phyloP scores from a whole-genome alignment of 1,284 basidiomycete species.

The Cutaneotrichosporon mucoides region DNA sequence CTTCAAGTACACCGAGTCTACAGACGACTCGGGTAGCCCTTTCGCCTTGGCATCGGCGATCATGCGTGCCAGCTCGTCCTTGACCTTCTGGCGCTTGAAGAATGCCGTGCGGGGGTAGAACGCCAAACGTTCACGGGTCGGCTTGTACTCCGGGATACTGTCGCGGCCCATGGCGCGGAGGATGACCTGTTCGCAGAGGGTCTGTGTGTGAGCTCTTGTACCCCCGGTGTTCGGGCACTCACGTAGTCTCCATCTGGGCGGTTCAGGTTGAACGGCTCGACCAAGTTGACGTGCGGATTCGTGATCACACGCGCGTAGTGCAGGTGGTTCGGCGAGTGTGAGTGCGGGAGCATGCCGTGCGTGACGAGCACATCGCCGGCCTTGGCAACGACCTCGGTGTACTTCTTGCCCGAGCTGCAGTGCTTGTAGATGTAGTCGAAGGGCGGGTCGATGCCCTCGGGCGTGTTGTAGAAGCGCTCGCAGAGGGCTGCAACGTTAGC shows the following conservation, averaged over 20 bases:
- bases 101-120: conserved; percentile 30
- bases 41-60: conserved; percentile 20
- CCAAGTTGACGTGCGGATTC: conserved; percentile 34
- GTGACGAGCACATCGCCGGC: conserved; percentile 33
- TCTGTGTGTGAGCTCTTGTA: conserved; percentile 17
- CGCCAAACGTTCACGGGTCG: conserved; percentile 20
- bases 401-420: conserved; percentile 15
- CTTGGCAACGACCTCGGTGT: conserved; percentile 23
- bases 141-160: conserved; percentile 29
- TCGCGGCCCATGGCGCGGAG: conserved; percentile 27
- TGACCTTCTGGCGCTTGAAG: conserved; percentile 26
- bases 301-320: conserved; percentile 34
- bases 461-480: conserved; percentile 26
- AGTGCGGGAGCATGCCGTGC: conserved; percentile 33
- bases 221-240: conserved; percentile 5
- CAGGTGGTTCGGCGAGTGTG: conserved; percentile 27
- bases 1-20: conserved; percentile 29
- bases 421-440: conserved; percentile 18
- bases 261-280: conserved; percentile 32
- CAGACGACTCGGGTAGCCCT: conserved; percentile 9
- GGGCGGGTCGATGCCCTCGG: conserved; percentile 33
- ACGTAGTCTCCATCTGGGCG: conserved; percentile 31
- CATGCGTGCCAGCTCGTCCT: conserved; percentile 27
- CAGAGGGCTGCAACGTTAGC: conserved; percentile 13
- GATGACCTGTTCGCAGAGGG: conserved; percentile 36